These are phyloP conservation scores for Microbotryum lychnidis-dioicae DNA, from an alignment of 1,284 basidiomycete species.

Conservation along the genomic window DNA sequence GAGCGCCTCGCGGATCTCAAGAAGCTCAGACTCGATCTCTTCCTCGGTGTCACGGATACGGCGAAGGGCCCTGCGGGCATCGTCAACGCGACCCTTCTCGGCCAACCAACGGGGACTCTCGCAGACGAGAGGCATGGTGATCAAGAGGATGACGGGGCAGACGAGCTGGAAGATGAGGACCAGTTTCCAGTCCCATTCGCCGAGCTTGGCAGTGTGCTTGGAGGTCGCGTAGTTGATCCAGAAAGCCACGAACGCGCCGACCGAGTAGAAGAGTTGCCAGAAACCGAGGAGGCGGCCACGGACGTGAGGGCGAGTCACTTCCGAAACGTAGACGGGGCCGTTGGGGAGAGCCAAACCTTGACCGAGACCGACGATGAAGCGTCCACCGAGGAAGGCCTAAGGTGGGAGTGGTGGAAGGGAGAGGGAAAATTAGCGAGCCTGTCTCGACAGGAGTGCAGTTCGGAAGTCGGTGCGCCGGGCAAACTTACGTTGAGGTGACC, in stretches of 20 bases:
- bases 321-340: conserved; percentile 3
- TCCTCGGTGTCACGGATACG: conserved; percentile 15
- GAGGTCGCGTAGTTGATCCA: neutral
- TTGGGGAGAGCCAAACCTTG: conserved; percentile 2
- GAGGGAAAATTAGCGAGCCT: too few species aligned
- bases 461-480: neutral
- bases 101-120: too few species aligned
- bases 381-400: conserved; percentile 5
- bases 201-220: neutral
- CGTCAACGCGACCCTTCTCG: too few species aligned
- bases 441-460: neutral
- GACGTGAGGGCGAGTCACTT: neutral
- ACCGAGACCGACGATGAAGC: conserved; percentile 2
- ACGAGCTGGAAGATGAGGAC: too few species aligned
- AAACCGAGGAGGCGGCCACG: neutral
- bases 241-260: conserved; percentile 1
- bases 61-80: conserved; percentile 5
- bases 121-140: too few species aligned
- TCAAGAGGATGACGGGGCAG: too few species aligned
- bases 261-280: conserved; percentile 4
- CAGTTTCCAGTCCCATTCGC: neutral
- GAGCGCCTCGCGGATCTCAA: conserved; percentile 24
- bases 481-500: neutral
- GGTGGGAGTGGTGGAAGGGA: neutral
- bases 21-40: conserved; percentile 24